These are phyloP conservation scores for Leccinum imitatum DNA, from an alignment of 768 basidiomycete species.

Conservation along the genomic window DNA sequence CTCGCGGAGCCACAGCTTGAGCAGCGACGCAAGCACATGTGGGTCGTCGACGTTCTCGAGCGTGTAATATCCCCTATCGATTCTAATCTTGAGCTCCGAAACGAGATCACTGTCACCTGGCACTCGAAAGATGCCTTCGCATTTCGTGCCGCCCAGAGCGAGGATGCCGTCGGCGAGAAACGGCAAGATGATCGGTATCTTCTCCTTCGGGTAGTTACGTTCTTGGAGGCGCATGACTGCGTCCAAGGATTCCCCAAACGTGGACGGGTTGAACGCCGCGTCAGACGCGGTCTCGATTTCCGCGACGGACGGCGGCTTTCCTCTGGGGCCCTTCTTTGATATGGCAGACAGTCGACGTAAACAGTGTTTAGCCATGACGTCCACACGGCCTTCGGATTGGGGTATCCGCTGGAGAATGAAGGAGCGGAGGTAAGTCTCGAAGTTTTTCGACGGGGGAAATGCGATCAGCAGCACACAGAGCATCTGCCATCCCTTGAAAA, in stretches of 20 bases:
- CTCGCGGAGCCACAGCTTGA: constrained; percentile 94
- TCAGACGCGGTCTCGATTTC: constrained; percentile 96
- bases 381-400: constrained; percentile 73
- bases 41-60: constrained; percentile 89
- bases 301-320: constrained; percentile 73
- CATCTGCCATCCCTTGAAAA: constrained; percentile 92
- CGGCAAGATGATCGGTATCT: constrained; percentile 89
- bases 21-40: constrained; percentile 82
- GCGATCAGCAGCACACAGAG: constrained; percentile 88
- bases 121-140: constrained; percentile 91
- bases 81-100: constrained; percentile 83
- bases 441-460: constrained; percentile 92
- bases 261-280: constrained; percentile 93
- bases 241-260: constrained; percentile 88
- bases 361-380: constrained; percentile 90
- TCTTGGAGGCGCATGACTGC: constrained; percentile 82
- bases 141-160: constrained; percentile 77
- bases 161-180: constrained; percentile 93
- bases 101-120: constrained; percentile 90
- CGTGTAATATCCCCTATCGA: constrained; percentile 89
- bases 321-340: constrained; percentile 81
- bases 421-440: constrained; percentile 78
- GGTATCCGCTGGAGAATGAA: constrained; percentile 73
- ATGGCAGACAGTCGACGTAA: constrained; percentile 73
- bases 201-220: constrained; percentile 79